These are phyloP conservation scores for Pleoardoris graminearum DNA, from an alignment of 2,329 filamentous ascomycete genomes.

Conservation along the genomic window DNA sequence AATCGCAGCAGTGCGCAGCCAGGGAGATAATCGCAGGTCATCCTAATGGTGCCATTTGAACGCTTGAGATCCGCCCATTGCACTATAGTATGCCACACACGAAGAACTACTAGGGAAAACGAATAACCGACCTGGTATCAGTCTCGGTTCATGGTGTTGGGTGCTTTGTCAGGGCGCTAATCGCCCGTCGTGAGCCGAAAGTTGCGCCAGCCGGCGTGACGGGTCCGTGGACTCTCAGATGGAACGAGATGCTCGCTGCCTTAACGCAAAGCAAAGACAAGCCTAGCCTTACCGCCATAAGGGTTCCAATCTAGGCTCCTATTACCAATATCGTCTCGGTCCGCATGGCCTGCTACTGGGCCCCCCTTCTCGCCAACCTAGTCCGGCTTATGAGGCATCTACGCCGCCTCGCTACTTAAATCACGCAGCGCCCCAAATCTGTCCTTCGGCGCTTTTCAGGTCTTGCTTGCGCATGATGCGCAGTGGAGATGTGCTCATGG, in stretches of 20 bases:
- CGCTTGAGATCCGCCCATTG: not conserved
- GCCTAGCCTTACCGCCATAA: conserved; percentile 3
- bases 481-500: conserved; percentile 14
- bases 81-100: not conserved
- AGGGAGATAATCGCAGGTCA: too few species aligned
- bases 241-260: conserved; percentile 2
- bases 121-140: not conserved
- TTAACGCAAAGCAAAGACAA: conserved; percentile 4
- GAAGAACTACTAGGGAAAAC: not conserved
- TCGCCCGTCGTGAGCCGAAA: conserved; percentile 7
- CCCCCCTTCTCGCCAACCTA: too few species aligned
- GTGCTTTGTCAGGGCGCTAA: conserved; percentile 12
- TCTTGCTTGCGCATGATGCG: conserved; percentile 7
- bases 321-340: conserved; percentile 1
- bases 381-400: not conserved
- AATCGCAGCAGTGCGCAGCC: too few species aligned
- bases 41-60: too few species aligned
- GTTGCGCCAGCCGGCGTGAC: conserved; percentile 11
- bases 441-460: not conserved
- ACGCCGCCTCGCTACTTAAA: conserved; percentile 11
- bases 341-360: too few species aligned
- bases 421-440: conserved; percentile 1
- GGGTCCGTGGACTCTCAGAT: conserved; percentile 15
- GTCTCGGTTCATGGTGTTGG: conserved; percentile 4
- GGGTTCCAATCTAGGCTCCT: not conserved